Base-by-base conservation (phyloP, 2,329 filamentous ascomycete genomes). In the Camillea tinctor region DNA sequence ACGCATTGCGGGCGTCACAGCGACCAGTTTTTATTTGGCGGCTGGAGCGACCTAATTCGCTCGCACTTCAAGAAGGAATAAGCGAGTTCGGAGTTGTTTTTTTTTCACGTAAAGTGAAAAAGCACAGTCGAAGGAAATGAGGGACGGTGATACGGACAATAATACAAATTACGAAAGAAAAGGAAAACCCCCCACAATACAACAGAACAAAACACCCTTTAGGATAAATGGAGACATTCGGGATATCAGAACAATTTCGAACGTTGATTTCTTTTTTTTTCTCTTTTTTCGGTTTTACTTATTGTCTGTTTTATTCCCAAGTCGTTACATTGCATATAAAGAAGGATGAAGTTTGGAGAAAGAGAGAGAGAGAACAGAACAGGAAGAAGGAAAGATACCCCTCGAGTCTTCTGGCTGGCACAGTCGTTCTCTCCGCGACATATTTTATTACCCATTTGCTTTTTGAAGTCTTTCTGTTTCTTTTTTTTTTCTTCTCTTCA, bases 1-100 rank as follows among this genome's bases (percentile, higher is more conserved):
- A 84, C 81, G 40, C 81, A 82, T 60, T 85, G 83, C 62, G 83
- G 83, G 15, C 76, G 83, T 15, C 82, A 85, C 70, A 80, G 80
- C 48, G 77, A 83, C 64, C 80, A 84, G 66, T 82, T 78, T 60
- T 73, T 85, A 15, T 81, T 85, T 61, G 74, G 80, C 36, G 82
- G 82, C 1, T 78, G 77, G 50, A 81, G 75, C 7, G 78, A 79
- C 51, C 69, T 81, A 36, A 77, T 78, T 64, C 76, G 76, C 52
- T 71, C 76, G 17, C 66, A 81, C 52, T 76, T 77, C 50, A 76
- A 73, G 68, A 71, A 64, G 58, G 60, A 66, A 21, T 69, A 64
- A 54, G 9, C 44, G 50, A 52, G 2, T 1, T 17, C n/a, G n/a
- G n/a, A n/a, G n/a, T 21, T 17, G 4, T 52, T 23, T 22, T 21